phyloP scores from a whole-genome alignment of 2,329 filamentous ascomycete species.

The Ophiosphaerella narmari region DNA sequence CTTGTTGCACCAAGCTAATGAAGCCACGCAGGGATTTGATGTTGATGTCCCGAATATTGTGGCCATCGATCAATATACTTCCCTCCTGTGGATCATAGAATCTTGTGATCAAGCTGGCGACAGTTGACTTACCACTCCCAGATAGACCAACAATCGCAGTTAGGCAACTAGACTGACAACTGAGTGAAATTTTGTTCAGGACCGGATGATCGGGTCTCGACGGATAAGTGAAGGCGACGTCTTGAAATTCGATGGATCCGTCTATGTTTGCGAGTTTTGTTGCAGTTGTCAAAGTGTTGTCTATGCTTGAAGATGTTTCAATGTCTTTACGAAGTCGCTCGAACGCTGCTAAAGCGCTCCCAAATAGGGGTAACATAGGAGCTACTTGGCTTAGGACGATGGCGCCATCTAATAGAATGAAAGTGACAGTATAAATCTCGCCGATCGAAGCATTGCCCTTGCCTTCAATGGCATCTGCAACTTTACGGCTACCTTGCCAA shows the following conservation, averaged over 20 bases:
- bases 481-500: constrained; percentile 66
- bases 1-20: constrained; percentile 55
- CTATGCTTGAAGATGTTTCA: constrained; percentile 50
- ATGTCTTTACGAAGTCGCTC: constrained; percentile 64
- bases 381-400: constrained; percentile 53
- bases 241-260: constrained; percentile 55
- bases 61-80: constrained; percentile 63
- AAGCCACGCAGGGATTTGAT: constrained; percentile 42
- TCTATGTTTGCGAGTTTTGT: constrained; percentile 23
- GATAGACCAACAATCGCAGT: constrained; percentile 52
- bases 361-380: constrained; percentile 57
- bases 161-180: constrained; percentile 44
- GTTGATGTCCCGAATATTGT: constrained; percentile 46
- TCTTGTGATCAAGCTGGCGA: constrained; percentile 44
- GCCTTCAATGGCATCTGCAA: constrained; percentile 51
- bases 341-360: constrained; percentile 58
- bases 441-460: constrained; percentile 47
- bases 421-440: constrained; percentile 60
- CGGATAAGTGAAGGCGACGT: constrained; percentile 50
- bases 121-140: constrained; percentile 50
- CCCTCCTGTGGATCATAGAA: constrained; percentile 55
- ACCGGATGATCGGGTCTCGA: constrained; percentile 48
- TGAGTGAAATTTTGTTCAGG: constrained; percentile 44
- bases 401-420: constrained; percentile 59
- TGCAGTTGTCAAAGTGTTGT: constrained; percentile 39